Percentiles rank a stretch among this genome's conserved stretches.
phyloP scores from a whole-genome alignment of 148 eudicot genomes.

The Arctostaphylos glauca region DNA sequence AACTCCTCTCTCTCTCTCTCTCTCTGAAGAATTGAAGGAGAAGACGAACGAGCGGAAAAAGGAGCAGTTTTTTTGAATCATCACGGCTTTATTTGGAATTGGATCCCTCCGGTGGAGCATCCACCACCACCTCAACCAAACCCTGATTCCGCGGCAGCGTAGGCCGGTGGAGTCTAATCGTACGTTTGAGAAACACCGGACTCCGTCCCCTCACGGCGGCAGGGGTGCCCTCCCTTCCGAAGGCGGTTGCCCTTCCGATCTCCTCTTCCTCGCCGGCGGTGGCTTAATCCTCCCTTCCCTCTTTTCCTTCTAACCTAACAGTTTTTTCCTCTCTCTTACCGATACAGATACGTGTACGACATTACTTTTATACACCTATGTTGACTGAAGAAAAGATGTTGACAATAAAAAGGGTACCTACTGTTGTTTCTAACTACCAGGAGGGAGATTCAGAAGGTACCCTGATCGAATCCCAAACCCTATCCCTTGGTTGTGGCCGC shows the following conservation, averaged over 20 bases:
- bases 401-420: constrained; percentile 27
- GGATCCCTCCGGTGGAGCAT: constrained; percentile 10
- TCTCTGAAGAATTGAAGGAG: neutral
- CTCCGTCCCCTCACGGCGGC: constrained; percentile 90
- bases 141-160: neutral
- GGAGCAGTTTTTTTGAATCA: neutral
- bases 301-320: neutral
- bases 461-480: constrained; percentile 23
- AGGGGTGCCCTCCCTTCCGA: constrained; percentile 85
- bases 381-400: constrained; percentile 33
- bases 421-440: constrained; percentile 27
- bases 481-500: constrained; percentile 48
- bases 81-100: constrained; percentile 37
- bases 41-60: neutral
- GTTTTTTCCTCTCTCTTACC: neutral
- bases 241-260: constrained; percentile 92
- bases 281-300: constrained; percentile 10
- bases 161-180: constrained; percentile 4
- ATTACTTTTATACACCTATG: constrained; percentile 15
- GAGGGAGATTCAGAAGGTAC: constrained; percentile 22
- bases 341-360: neutral
- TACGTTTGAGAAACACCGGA: constrained; percentile 14
- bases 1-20: no score
- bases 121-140: constrained; percentile 7
- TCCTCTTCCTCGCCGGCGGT: constrained; percentile 80